Base-by-base conservation (phyloP, 1,284 basidiomycete genomes). In the Marasmius tenuissimus region DNA sequence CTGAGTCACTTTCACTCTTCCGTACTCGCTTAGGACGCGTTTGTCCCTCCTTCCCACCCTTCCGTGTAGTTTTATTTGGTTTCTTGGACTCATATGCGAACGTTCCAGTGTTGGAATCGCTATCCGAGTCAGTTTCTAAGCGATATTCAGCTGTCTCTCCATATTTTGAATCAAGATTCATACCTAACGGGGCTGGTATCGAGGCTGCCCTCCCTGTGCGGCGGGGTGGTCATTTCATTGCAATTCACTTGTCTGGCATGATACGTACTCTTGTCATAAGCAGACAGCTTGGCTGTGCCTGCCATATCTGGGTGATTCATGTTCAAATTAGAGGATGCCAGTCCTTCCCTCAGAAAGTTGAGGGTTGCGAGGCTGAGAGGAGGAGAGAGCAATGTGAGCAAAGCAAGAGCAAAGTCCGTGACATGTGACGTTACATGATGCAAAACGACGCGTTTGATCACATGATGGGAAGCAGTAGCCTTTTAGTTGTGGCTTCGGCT, bases 71-170 rank as follows among this genome's bases (percentile, higher is more conserved):
- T 74, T 75, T 65, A 71, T 72, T 73, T 53, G 70, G 66, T 52
- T 65, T 67, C 61, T 68, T 72, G 35, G 74, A 65, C 57, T 78
- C 72, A 49, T 77, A 75, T 12, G 80, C 61, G 57, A 80, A 81
- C 3, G 67, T 58, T 0, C 83, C 82, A 1, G 81, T 66, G 34
- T 74, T 78, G 60, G 88, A 87, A 61, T 88, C 85, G n/a, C 85
- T 78, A 62, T 87, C 85, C 0, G 80, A 76, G 61, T 85, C 86
- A 65, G 64, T 63, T 57, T 73, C 71, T 73, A 57, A 7, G n/a
- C 5, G 11, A 9, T 4, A n/a, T n/a, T 38, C 6, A 35, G 52
- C 12, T n/a, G 16, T 33, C 3, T 11, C 12, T 54, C 6, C 20
- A 37, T 34, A n/a, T 38, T 12, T 16, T 11, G 4, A 5, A 33